Evolutionary conservation across 495 filamentous ascomycete species (phyloP), one percentile per base, ranked within the genome.

Genomic region (Neurospora africana): DNA sequence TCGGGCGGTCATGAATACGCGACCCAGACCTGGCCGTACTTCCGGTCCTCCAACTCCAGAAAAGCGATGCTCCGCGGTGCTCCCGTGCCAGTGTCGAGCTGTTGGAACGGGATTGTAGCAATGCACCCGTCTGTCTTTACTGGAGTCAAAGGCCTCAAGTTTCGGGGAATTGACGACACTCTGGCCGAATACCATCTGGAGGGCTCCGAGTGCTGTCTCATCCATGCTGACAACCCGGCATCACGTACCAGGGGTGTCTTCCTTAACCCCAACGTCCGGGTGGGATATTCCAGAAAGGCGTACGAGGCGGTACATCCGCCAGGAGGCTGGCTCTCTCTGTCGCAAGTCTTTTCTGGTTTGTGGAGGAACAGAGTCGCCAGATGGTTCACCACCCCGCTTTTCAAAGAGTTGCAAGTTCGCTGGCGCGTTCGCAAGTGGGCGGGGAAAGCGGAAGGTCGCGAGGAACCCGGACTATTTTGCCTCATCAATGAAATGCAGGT

Each of bases 401-500:
- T 80, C 43, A 78, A 80, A 71, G 76, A 79, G 79, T 9, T 79
- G 79, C 23, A 75, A 77, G 77, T 76, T 73, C 58, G 75, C 5
- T 79, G 88, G 36, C 80, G 75, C 9, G 76, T 83, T 10, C 77
- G 82, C 61, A 67, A 87, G 19, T 78, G 81, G 68, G 79, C 78
- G 44, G 84, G 85, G 83, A 69, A 78, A 61, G 78, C 78, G 37
- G 79, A 80, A 44, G 81, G 77, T 27, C 70, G 74, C 69, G 76
- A 82, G 47, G 89, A 92, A 73, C 83, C 78, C 1, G 90, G 87
- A n/a, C 81, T 82, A 61, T 85, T 86, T 68, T 95, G 92, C 77
- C 81, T 94, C 70, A 87, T 94, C 69, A 89, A 94, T 81, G 92
- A 94, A 82, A 94, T 94, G 92, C 92, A 95, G 79, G 87, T 95